Percentiles rank a stretch among this genome's conserved stretches.
These are phyloP conservation scores for Xylaria sp. DNA, from an alignment of 2,329 filamentous ascomycete genomes.

Conservation along the genomic window DNA sequence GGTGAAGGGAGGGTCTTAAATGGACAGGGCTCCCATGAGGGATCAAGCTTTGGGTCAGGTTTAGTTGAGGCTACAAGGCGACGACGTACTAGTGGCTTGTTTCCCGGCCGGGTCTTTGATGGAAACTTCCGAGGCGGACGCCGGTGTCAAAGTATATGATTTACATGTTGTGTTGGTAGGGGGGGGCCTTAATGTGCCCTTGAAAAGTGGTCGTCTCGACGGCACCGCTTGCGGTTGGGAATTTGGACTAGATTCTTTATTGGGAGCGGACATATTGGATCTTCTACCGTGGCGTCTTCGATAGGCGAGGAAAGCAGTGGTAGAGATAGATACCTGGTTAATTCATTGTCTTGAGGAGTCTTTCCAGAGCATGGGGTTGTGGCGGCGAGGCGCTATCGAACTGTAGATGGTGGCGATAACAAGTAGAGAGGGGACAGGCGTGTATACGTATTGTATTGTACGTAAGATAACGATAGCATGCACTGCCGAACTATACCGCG, in stretches of 20 bases:
- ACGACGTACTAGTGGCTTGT: constrained; percentile 30
- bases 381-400: too few species aligned
- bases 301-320: too few species aligned
- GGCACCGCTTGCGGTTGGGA: constrained; percentile 2
- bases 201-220: constrained; percentile 29
- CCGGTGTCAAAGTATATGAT: constrained; percentile 37
- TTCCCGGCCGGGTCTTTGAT: constrained; percentile 29
- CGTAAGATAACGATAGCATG: too few species aligned
- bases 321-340: too few species aligned
- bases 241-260: constrained; percentile 8
- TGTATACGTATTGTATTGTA: too few species aligned
- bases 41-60: constrained; percentile 8
- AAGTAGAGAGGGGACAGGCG: too few species aligned
- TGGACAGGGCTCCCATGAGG: neutral
- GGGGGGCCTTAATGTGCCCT: constrained; percentile 34
- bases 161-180: constrained; percentile 27
- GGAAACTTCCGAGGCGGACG: constrained; percentile 34
- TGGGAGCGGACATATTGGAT: constrained; percentile 8
- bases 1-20: neutral
- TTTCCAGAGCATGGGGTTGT: too few species aligned
- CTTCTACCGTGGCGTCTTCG: too few species aligned
- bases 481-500: too few species aligned
- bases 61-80: neutral
- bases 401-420: too few species aligned
- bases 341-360: too few species aligned